Base-by-base conservation (phyloP, 345 rosid species). In the Angophora floribunda region DNA sequence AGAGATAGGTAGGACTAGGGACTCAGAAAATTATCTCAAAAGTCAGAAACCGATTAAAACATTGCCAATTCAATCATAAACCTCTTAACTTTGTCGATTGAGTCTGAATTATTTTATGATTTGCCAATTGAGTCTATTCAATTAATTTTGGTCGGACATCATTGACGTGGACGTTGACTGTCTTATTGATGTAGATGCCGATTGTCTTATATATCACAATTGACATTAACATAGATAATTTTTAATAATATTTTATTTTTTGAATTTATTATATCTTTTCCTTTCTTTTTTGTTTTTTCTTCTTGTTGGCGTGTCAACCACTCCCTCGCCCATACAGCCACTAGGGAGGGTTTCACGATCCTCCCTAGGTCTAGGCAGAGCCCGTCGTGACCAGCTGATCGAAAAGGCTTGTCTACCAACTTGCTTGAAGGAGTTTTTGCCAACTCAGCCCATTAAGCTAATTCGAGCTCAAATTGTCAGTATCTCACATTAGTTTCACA, bases 111-210 rank as follows among this genome's bases (percentile, higher is more conserved):
- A 0, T 0, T 55, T 55, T 1, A 55, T 8, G 61, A 8, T 55
- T 55, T 55, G 61, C 9, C 28, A 55, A 55, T 55, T 55, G 11
- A 55, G 12, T 55, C 22, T 2, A 55, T 55, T 26, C 5, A 3
- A 21, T 7, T 21, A 55, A 55, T 22, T 55, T 55, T 55, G 19
- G 9, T 26, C 7, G 1, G 1, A 22, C 22, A 55, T 55, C 22
- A 55, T 2, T 4, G 2, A 55, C 28, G 9, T 55, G 12, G 61
- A 55, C 0, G 1, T 5, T 0, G 8, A 5, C 21, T 19, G 22
- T 55, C 21, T 55, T 22, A 22, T 55, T n/a, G n/a, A n/a, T n/a
- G n/a, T n/a, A n/a, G n/a, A n/a, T n/a, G 1, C 12, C 1, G 8
- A 5, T 55, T 19, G 22, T 55, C 21, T 55, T 22, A 22, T 55